Conservation (phyloP, 2,329 filamentous ascomycete genomes). For the Lojkania enalia region DNA sequence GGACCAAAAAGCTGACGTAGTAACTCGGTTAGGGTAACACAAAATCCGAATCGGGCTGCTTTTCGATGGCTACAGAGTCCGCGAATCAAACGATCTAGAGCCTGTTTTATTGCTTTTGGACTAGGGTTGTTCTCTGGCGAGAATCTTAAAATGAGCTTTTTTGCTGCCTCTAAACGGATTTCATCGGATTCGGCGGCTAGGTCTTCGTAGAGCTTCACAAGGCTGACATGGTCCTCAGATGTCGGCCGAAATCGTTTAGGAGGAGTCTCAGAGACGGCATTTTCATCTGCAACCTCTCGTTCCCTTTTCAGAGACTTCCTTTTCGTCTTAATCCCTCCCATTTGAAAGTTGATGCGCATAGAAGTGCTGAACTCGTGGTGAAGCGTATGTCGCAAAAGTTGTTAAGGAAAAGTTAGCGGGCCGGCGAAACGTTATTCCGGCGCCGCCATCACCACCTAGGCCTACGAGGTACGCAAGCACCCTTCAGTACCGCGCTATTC, state of each 20-base stretch:
- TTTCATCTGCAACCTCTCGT: conserved; percentile 24
- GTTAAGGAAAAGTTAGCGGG: conserved; percentile 2
- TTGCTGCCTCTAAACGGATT: conserved; percentile 50
- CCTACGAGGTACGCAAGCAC: no score
- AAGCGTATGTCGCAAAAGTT: not conserved
- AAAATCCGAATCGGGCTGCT: conserved; percentile 85
- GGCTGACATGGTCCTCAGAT: conserved; percentile 46
- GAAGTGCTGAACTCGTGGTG: not conserved
- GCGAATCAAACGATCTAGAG: conserved; percentile 65
- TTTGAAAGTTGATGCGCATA: not conserved
- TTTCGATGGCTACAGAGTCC: conserved; percentile 90
- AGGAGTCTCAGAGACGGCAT: conserved; percentile 23
- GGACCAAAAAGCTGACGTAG: conserved; percentile 69
- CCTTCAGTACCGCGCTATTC: no score
- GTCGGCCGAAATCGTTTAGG: conserved; percentile 41
- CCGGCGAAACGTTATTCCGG: conserved; percentile 6
- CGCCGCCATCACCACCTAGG: not conserved
- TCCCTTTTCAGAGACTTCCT: conserved; percentile 33
- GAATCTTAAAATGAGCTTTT: conserved; percentile 48
- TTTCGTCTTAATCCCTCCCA: conserved; percentile 32
- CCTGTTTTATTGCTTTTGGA: conserved; percentile 44
- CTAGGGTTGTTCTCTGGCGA: conserved; percentile 43
- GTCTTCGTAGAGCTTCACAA: conserved; percentile 52
- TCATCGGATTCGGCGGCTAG: conserved; percentile 52
- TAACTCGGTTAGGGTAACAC: conserved; percentile 82